Percentiles rank a stretch among this genome's conserved stretches.
Conservation (phyloP, 371 early-diverging fungal genomes). For the Chytridium lagenaria region DNA sequence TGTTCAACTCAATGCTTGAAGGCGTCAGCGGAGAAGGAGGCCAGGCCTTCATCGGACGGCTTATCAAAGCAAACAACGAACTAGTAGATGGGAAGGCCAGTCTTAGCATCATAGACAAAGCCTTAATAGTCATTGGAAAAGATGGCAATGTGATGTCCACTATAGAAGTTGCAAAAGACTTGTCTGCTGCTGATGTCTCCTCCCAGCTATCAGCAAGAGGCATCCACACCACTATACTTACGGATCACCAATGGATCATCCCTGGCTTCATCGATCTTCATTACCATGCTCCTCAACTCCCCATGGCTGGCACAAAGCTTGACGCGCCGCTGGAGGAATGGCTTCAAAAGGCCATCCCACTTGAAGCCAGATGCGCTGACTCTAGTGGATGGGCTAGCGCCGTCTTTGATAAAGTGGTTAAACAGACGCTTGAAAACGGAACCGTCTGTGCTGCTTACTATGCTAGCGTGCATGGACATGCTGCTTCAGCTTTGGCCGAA, state of each 20-base stretch:
- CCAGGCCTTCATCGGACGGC: background rate
- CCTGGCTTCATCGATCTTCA: conserved; percentile 89
- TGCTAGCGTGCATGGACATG: conserved; percentile 82
- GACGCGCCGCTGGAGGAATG: conserved; percentile 87
- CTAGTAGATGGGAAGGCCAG: background rate
- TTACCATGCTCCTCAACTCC: conserved; percentile 92
- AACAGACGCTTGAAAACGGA: conserved; percentile 63
- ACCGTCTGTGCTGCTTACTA: conserved; percentile 90
- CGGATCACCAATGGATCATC: conserved; percentile 50
- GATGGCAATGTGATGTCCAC: background rate
- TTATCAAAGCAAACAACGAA: background rate
- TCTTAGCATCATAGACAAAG: background rate
- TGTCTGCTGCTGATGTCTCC: background rate
- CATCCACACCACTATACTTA: background rate
- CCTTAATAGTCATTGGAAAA: background rate
- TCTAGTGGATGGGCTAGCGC: conserved; percentile 59
- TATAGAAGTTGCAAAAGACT: background rate
- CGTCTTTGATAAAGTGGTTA: conserved; percentile 68
- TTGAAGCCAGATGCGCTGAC: conserved; percentile 72
- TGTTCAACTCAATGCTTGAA: too few relatives aligned
- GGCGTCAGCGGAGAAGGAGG: too few relatives aligned
- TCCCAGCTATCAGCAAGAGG: background rate
- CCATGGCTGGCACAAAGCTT: conserved; percentile 85
- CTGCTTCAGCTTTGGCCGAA: conserved; percentile 71
- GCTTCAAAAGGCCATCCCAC: conserved; percentile 86